Evolutionary conservation across 1,284 basidiomycete species (phyloP).

Genomic region (Sphagnurus paluster): DNA sequence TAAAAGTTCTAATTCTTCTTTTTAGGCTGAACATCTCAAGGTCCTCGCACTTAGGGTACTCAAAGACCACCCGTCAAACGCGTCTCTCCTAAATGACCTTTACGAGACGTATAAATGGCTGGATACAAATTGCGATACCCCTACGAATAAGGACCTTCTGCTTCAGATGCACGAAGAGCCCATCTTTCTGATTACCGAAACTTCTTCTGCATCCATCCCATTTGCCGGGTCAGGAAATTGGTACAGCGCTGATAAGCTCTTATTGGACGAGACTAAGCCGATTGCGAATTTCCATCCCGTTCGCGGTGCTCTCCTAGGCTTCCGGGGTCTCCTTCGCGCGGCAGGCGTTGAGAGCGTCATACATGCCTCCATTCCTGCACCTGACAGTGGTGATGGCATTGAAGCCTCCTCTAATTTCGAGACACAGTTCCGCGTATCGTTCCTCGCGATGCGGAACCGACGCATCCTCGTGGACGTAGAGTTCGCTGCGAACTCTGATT

Average conservation of each 20-base stretch:
- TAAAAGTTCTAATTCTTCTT: conserved; percentile 10
- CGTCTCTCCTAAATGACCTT: conserved; percentile 31
- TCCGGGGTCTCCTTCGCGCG: conserved; percentile 30
- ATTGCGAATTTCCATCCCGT: conserved; percentile 25
- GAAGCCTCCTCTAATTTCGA: too few relatives aligned
- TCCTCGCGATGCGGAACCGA: conserved; percentile 29
- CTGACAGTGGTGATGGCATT: too few relatives aligned
- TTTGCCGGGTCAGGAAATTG: conserved; percentile 22
- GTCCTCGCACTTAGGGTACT: conserved; percentile 29
- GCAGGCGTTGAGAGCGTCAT: conserved; percentile 30
- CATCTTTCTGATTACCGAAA: conserved; percentile 43
- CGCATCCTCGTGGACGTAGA: conserved; percentile 30
- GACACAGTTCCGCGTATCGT: conserved; percentile 15
- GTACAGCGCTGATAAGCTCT: conserved; percentile 30
- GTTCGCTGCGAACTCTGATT: conserved; percentile 22
- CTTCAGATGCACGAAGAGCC: conserved; percentile 17
- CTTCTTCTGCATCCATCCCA: too few relatives aligned
- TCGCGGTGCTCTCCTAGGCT: conserved; percentile 30
- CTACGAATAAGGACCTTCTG: conserved; percentile 18
- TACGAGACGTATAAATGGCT: conserved; percentile 40
- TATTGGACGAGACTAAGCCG: conserved; percentile 32
- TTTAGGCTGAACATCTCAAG: conserved; percentile 38
- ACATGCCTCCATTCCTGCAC: conserved; percentile 12
- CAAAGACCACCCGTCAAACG: conserved; percentile 23
- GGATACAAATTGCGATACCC: conserved; percentile 20